Percentiles rank a stretch among this genome's conserved stretches.
These are phyloP conservation scores for Brassica juncea DNA, from an alignment of 345 rosid genomes.

Conservation along the genomic window DNA sequence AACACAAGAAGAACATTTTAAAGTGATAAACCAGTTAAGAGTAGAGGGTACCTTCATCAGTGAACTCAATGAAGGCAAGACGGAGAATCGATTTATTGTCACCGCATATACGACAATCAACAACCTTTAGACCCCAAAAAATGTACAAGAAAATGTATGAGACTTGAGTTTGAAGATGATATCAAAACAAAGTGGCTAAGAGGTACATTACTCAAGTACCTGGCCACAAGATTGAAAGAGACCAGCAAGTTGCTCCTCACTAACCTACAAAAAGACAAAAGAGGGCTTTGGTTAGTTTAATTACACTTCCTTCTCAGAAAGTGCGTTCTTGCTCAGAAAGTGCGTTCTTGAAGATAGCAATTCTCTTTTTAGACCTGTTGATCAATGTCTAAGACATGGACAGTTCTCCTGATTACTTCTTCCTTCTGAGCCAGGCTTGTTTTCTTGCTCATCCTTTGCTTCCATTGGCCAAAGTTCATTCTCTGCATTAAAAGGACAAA, in stretches of 20 bases:
- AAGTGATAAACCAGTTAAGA: not conserved
- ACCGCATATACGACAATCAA: slow-evolving; percentile 93
- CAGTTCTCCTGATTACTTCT: slow-evolving; percentile 27
- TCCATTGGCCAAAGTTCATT: slow-evolving; percentile 61
- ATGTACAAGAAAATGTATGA: not conserved
- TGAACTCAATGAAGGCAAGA: slow-evolving; percentile 71
- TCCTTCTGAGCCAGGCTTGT: slow-evolving; percentile 47
- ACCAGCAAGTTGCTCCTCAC: slow-evolving; percentile 92
- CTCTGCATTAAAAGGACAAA: slow-evolving; percentile 43
- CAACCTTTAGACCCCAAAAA: slow-evolving; percentile 45
- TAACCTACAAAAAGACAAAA: slow-evolving; percentile 50
- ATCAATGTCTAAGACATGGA: slow-evolving; percentile 31
- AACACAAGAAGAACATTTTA: not conserved
- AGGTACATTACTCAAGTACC: slow-evolving; percentile 41
- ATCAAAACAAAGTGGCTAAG: slow-evolving; percentile 12
- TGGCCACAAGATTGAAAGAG: slow-evolving; percentile 81
- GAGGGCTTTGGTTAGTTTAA: not conserved
- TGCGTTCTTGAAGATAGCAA: not conserved
- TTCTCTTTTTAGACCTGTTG: slow-evolving; percentile 25
- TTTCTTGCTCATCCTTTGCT: slow-evolving; percentile 59
- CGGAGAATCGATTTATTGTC: slow-evolving; percentile 59
- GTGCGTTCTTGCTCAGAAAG: not conserved
- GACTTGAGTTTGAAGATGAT: not conserved
- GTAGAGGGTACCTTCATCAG: slow-evolving; percentile 56
- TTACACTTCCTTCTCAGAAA: not conserved